Conservation (phyloP, 176 grass and related monocot genomes). For the Ananas comosus region DNA sequence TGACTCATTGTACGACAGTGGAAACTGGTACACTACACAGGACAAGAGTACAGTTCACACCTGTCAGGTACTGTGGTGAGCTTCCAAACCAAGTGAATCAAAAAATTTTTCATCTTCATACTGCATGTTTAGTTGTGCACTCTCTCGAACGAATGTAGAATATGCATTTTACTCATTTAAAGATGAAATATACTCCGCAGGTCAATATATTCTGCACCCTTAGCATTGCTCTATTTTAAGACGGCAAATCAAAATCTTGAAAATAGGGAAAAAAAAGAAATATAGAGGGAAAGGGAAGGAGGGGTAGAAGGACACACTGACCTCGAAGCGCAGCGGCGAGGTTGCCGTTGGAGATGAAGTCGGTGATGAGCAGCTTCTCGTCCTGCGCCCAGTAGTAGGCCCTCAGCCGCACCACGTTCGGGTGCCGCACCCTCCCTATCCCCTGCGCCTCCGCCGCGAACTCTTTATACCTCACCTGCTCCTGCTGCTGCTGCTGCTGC, state of each 20-base stretch:
- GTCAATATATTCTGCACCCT: no score
- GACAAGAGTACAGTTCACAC: no score
- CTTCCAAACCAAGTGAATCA: no score
- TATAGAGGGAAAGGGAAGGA: not conserved
- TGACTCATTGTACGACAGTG: no score
- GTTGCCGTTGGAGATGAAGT: slow-evolving; percentile 95
- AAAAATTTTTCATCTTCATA: no score
- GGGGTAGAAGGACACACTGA: slow-evolving; percentile 6
- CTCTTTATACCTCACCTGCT: slow-evolving; percentile 43
- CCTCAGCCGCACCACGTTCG: slow-evolving; percentile 75
- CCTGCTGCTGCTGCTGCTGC: not conserved
- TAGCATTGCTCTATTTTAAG: no score
- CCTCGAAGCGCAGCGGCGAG: slow-evolving; percentile 67
- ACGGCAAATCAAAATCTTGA: not conserved
- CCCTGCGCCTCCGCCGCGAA: slow-evolving; percentile 68
- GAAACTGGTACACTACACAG: no score
- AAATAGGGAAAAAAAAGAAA: not conserved
- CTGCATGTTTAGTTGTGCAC: no score
- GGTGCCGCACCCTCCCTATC: slow-evolving; percentile 52
- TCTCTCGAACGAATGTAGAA: no score
- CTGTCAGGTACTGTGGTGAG: no score
- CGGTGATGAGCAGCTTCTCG: slow-evolving; percentile 94
- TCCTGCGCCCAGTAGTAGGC: slow-evolving; percentile 92
- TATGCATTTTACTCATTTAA: no score
- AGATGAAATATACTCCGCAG: no score